phyloP scores from a whole-genome alignment of 2,329 filamentous ascomycete species.

The Myotisia sp. region DNA sequence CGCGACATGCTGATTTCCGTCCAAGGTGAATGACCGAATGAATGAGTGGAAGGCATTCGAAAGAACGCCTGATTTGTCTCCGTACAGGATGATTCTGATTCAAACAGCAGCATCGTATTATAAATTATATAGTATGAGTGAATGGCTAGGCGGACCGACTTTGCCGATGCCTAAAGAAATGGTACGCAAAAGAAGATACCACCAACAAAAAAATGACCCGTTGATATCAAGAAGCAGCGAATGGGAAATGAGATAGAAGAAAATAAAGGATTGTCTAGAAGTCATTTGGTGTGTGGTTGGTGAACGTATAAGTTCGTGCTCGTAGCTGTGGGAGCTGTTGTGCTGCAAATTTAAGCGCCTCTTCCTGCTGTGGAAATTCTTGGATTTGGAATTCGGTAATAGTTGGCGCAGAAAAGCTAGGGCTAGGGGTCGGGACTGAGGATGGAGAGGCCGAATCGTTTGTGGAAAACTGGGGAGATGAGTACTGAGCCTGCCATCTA shows the following conservation, averaged over 20 bases:
- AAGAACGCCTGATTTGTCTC: too few species aligned
- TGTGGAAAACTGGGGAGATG: conserved; percentile 20
- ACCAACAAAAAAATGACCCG: too few species aligned
- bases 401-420: conserved; percentile 16
- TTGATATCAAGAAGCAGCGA: too few species aligned
- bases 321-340: conserved; percentile 29
- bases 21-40: too few species aligned
- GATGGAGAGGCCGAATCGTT: conserved; percentile 20
- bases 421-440: conserved; percentile 9
- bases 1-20: too few species aligned
- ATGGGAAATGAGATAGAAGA: too few species aligned
- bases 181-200: too few species aligned
- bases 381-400: conserved; percentile 30
- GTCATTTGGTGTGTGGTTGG: conserved; percentile 29
- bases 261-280: too few species aligned
- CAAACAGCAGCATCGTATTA: too few species aligned
- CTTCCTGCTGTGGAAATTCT: conserved; percentile 32
- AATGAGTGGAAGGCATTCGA: too few species aligned
- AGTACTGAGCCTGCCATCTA: conserved; percentile 18
- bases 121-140: conserved; percentile 1
- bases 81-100: too few species aligned
- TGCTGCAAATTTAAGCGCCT: conserved; percentile 29
- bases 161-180: too few species aligned
- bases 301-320: conserved; percentile 32
- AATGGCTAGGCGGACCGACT: conserved; percentile 4